Conservation (phyloP, 192 early-diverging fungal species). For the Backusella sp. region DNA sequence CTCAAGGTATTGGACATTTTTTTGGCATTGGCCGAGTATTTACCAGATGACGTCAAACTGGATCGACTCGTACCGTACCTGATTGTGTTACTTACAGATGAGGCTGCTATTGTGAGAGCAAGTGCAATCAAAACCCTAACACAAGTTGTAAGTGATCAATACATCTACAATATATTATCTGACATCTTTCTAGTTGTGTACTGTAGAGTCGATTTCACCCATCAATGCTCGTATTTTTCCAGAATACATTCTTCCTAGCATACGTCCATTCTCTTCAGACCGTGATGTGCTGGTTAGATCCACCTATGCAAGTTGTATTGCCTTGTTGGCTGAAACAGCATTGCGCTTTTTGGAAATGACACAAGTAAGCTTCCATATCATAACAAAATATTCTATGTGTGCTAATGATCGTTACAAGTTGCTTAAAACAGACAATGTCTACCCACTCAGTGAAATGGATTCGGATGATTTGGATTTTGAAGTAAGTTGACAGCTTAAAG, state of each 20-base stretch:
- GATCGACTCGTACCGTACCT: constrained; percentile 81
- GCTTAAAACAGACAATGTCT: constrained; percentile 46
- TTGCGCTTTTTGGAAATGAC: constrained; percentile 71
- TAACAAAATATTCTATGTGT: too few species aligned
- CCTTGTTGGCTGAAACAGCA: constrained; percentile 76
- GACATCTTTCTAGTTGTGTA: constrained; percentile 54
- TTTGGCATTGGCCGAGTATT: constrained; percentile 60
- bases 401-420: constrained; percentile 19
- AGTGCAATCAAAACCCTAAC: constrained; percentile 65
- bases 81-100: constrained; percentile 62
- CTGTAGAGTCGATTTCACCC: constrained; percentile 73
- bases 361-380: constrained; percentile 43
- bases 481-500: constrained; percentile 14
- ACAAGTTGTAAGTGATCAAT: constrained; percentile 55
- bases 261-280: constrained; percentile 71
- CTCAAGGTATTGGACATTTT: constrained; percentile 74
- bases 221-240: constrained; percentile 86
- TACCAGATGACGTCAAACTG: constrained; percentile 70
- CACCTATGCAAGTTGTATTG: constrained; percentile 81
- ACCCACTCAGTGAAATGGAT: constrained; percentile 41
- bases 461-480: constrained; percentile 48
- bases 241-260: constrained; percentile 82
- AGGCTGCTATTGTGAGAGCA: constrained; percentile 59
- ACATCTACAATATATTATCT: too few species aligned
- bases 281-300: constrained; percentile 74